Percentiles rank a stretch among this genome's conserved stretches.
Conservation (phyloP, 306 rosid species). For the Rubus parviflorus region DNA sequence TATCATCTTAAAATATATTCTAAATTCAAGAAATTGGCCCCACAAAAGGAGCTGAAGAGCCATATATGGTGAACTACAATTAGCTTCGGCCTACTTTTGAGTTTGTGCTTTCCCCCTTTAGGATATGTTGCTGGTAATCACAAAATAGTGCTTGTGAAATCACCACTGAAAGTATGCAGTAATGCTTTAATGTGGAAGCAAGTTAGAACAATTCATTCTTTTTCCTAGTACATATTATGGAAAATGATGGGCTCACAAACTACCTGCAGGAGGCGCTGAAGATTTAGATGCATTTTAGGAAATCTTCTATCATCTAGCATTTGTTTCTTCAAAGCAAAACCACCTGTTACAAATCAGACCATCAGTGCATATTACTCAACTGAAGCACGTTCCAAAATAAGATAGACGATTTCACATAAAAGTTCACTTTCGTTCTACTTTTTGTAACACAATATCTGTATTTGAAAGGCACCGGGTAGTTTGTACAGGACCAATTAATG, state of each 20-base stretch:
- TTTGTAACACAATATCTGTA: neutral
- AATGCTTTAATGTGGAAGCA: neutral
- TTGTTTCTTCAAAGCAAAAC: conserved; percentile 82
- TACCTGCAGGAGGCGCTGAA: conserved; percentile 98
- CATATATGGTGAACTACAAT: neutral
- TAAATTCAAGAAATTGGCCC: neutral
- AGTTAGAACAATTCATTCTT: neutral
- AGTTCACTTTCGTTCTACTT: neutral
- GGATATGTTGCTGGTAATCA: neutral
- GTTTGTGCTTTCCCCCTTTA: neutral
- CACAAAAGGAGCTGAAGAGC: neutral
- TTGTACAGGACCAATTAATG: no score
- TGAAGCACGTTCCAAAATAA: neutral
- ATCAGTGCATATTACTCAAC: conserved; percentile 24
- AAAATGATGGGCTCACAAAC: conserved; percentile 20
- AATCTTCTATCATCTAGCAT: conserved; percentile 98
- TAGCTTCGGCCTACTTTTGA: neutral
- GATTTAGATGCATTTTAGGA: conserved; percentile 86
- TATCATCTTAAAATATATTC: neutral
- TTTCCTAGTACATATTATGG: neutral
- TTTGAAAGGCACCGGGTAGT: no score
- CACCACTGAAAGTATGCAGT: neutral
- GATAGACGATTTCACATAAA: neutral
- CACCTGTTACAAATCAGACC: conserved; percentile 50
- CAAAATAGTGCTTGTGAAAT: neutral